Conservation (phyloP, 805 yeast species). For the Monosporozyma aerobia region DNA sequence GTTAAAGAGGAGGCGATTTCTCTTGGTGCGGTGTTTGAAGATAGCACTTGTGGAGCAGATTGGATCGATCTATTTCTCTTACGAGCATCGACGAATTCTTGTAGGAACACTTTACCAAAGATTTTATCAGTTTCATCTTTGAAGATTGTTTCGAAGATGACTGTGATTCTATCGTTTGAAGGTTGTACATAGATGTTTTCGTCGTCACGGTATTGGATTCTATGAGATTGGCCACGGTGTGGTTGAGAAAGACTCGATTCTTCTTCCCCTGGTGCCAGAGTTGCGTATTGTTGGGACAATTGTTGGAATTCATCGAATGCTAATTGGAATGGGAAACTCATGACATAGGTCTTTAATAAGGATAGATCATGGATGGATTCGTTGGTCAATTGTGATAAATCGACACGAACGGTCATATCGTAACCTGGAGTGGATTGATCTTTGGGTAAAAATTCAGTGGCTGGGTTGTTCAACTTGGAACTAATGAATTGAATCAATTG, state of each 20-base stretch:
- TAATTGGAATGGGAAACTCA: slow-evolving; percentile 86
- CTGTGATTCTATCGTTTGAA: slow-evolving; percentile 92
- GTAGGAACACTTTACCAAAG: slow-evolving; percentile 80
- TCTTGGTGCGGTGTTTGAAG: slow-evolving; percentile 89
- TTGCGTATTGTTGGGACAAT: slow-evolving; percentile 33
- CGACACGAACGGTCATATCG: background rate
- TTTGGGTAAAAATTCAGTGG: background rate
- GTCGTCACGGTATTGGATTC: slow-evolving; percentile 79
- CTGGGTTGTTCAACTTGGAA: background rate
- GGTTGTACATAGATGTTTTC: slow-evolving; percentile 89
- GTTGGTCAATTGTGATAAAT: background rate
- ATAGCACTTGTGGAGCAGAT: slow-evolving; percentile 96
- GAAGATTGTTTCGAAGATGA: slow-evolving; percentile 87
- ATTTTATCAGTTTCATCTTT: slow-evolving; percentile 94
- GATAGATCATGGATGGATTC: slow-evolving; percentile 48
- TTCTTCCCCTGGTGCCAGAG: background rate
- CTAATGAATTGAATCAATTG: background rate
- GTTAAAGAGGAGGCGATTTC: slow-evolving; percentile 46
- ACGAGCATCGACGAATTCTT: slow-evolving; percentile 94
- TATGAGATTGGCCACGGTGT: slow-evolving; percentile 25
- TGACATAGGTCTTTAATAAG: slow-evolving; percentile 70
- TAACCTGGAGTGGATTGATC: background rate
- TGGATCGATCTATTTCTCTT: slow-evolving; percentile 88
- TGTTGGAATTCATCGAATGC: slow-evolving; percentile 76
- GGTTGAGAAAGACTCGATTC: background rate